Evolutionary conservation across 1,284 basidiomycete species (phyloP).

Genomic region (Gastroboletus turbinatus): DNA sequence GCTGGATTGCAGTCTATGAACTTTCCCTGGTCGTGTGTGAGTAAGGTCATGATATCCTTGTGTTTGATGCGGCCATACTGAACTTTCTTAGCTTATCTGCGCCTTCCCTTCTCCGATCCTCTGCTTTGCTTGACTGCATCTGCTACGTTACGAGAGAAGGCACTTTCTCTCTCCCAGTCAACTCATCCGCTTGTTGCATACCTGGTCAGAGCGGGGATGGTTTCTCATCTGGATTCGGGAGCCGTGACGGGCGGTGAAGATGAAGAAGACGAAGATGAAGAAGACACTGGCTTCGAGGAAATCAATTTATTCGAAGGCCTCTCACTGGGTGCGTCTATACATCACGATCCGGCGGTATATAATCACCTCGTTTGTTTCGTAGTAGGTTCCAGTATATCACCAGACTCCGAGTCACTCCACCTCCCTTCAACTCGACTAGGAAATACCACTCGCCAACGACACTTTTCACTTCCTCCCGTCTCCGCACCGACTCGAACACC

Average conservation of each 20-base stretch:
- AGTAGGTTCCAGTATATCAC: constrained; percentile 49
- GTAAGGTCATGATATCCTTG: constrained; percentile 31
- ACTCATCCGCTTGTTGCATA: constrained; percentile 54
- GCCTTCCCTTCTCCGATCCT: constrained; percentile 69
- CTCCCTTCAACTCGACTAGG: constrained; percentile 70
- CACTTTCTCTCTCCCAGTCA: constrained; percentile 50
- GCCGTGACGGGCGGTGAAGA: constrained; percentile 25
- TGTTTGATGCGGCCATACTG: background rate
- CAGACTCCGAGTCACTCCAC: constrained; percentile 37
- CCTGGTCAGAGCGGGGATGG: constrained; percentile 34
- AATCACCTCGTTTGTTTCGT: background rate
- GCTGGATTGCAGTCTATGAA: constrained; percentile 77
- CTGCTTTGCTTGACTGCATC: constrained; percentile 80
- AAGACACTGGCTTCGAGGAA: constrained; percentile 64
- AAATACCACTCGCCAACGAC: constrained; percentile 54
- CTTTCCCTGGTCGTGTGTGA: constrained; percentile 74
- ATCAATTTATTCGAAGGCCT: constrained; percentile 78
- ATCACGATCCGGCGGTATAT: background rate
- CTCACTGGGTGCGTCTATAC: constrained; percentile 42
- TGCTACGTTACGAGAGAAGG: constrained; percentile 74
- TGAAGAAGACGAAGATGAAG: constrained; percentile 35
- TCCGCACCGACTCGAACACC: constrained; percentile 41
- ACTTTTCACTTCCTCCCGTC: constrained; percentile 60
- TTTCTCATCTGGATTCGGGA: constrained; percentile 17
- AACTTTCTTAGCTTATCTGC: constrained; percentile 60